Base-by-base conservation (phyloP, 441 rosid genomes). In the Cnidoscolus chayamansa region DNA sequence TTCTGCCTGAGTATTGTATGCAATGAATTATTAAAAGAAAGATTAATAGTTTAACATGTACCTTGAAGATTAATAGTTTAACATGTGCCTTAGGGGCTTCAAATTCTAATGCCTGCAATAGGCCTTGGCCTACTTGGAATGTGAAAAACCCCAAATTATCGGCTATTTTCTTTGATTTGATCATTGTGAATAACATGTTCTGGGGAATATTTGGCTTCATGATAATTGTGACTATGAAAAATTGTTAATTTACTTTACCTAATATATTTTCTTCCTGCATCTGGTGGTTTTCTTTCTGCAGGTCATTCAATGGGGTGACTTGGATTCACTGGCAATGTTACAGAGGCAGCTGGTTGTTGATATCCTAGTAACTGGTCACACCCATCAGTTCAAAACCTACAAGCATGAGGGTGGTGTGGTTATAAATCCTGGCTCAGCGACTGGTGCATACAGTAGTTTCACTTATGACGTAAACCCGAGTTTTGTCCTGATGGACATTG, bases 291-390 rank as follows among this genome's bases (percentile, higher is more conserved):
- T 32, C 49, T 3, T 72, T 63, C 10, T 40, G 47, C 79, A 90
- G 97, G 94, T 92, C 48, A 83, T 92, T 77, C 96, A 96, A 25
- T 90, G 96, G 97, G 97, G 97, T 58, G 96, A 92, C 82, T 80
- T 92, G 65, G 97, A 92, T 63, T 90, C 96, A 45, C 84, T 92
- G 59, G 93, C 97, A 30, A 92, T 92, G 97, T 86, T 92, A 35
- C 97, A 92, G 74, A 86, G 97, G 70, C 93, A 90, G 73, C 84
- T 92, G 70, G 96, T 86, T 20, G 96, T 92, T 8, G 97, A 92
- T 81, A 89, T 92, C 63, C 91, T 90, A 37, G 93, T 90, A 71
- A 92, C 93, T 2, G 96, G 97, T 70, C 94, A 89, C 78, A 90
- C 96, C 63, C 96, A 92, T 81, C 96, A 92, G 82, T 92, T 92